These are phyloP conservation scores for Solanum tacnaense DNA, from an alignment of 257 asterid genomes.

Conservation along the genomic window DNA sequence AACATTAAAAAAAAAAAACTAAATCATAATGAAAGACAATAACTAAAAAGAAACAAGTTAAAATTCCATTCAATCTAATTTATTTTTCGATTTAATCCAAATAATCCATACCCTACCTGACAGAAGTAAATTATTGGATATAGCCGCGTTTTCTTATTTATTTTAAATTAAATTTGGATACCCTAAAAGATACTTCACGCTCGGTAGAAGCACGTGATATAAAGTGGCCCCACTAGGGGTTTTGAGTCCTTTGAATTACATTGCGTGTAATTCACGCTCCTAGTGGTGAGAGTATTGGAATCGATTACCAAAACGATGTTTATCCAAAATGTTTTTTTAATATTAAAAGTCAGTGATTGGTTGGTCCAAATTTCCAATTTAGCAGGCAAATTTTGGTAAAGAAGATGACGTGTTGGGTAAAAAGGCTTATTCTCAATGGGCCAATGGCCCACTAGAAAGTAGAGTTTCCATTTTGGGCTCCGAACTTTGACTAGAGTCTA, in stretches of 20 bases:
- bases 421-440: background rate
- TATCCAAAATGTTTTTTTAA: background rate
- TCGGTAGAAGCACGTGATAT: background rate
- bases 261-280: background rate
- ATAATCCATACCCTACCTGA: too few species aligned
- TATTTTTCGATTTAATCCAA: too few species aligned
- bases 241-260: background rate
- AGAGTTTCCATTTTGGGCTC: background rate
- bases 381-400: background rate
- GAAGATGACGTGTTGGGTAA: background rate
- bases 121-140: background rate
- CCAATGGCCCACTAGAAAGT: background rate
- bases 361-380: background rate
- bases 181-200: background rate
- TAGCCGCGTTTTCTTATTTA: background rate
- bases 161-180: background rate
- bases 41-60: too few species aligned
- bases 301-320: background rate
- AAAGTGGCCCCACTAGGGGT: background rate
- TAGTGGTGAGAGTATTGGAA: background rate
- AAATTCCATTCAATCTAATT: too few species aligned
- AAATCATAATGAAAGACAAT: too few species aligned
- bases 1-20: too few species aligned
- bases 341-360: background rate
- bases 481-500: background rate